These are phyloP conservation scores for Kazachstania sp. DNA, from an alignment of 1,139 yeast genomes.

Conservation along the genomic window DNA sequence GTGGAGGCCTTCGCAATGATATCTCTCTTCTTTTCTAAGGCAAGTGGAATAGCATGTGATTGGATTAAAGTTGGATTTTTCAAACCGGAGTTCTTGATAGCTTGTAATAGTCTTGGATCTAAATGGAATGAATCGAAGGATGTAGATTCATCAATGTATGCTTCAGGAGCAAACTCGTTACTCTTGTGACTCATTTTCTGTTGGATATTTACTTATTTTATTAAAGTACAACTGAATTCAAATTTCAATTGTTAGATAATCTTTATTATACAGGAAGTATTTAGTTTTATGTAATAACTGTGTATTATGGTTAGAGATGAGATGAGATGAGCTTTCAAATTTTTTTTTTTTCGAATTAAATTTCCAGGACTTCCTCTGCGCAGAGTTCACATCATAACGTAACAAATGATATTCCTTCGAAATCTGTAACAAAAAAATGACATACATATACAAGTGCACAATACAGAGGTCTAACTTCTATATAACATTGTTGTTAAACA, in stretches of 20 bases:
- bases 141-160: constrained; percentile 61
- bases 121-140: constrained; percentile 64
- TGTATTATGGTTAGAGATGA: background rate
- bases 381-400: background rate
- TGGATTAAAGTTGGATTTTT: constrained; percentile 84
- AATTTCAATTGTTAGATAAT: background rate
- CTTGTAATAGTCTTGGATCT: constrained; percentile 78
- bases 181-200: constrained; percentile 10
- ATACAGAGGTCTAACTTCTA: no score
- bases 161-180: constrained; percentile 40
- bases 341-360: constrained; percentile 5
- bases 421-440: background rate
- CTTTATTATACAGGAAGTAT: background rate
- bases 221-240: background rate
- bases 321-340: constrained; percentile 20
- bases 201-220: background rate
- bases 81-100: constrained; percentile 73
- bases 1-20: constrained; percentile 83
- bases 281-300: background rate
- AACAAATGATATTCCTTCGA: background rate
- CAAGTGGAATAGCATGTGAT: constrained; percentile 84
- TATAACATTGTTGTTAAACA: background rate
- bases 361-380: background rate
- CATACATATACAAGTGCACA: background rate
- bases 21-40: constrained; percentile 78